Percentiles rank a stretch among this genome's conserved stretches.
Conservation (phyloP, 768 basidiomycete species). For the Crucibulum laeve region DNA sequence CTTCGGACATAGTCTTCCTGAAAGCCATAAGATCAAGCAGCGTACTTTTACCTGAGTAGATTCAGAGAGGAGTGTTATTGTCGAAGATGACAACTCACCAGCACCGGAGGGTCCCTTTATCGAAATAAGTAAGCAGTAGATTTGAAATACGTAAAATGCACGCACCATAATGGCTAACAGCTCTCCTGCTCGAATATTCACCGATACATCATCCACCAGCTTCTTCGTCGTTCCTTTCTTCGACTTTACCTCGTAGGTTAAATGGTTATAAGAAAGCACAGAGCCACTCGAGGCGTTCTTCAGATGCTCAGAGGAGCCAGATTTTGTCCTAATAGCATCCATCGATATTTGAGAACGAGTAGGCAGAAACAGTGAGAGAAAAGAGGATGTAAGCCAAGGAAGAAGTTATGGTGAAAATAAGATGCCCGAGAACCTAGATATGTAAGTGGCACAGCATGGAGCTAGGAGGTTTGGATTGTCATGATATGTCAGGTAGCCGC, state of each 20-base stretch:
- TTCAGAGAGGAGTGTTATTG: background rate
- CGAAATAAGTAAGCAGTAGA: conserved; percentile 1
- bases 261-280: conserved; percentile 25
- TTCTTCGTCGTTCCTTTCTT: conserved; percentile 17
- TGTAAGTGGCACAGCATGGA: too few species aligned
- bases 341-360: too few species aligned
- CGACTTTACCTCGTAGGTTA: conserved; percentile 25
- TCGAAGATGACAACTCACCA: conserved; percentile 17
- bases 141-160: background rate
- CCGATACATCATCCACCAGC: conserved; percentile 36
- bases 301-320: too few species aligned
- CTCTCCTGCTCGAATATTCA: conserved; percentile 32
- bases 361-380: too few species aligned
- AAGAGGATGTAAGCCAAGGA: too few species aligned
- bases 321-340: too few species aligned
- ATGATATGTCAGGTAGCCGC: too few species aligned
- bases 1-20: conserved; percentile 24
- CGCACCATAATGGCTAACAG: conserved; percentile 39
- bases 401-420: too few species aligned
- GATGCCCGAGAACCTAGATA: too few species aligned
- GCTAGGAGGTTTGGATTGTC: too few species aligned
- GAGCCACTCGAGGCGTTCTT: conserved; percentile 15
- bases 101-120: conserved; percentile 40
- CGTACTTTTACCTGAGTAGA: conserved; percentile 34
- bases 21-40: conserved; percentile 42